These are phyloP conservation scores for Fusarium dimerum DNA, from an alignment of 2,329 filamentous ascomycete genomes.

Conservation along the genomic window DNA sequence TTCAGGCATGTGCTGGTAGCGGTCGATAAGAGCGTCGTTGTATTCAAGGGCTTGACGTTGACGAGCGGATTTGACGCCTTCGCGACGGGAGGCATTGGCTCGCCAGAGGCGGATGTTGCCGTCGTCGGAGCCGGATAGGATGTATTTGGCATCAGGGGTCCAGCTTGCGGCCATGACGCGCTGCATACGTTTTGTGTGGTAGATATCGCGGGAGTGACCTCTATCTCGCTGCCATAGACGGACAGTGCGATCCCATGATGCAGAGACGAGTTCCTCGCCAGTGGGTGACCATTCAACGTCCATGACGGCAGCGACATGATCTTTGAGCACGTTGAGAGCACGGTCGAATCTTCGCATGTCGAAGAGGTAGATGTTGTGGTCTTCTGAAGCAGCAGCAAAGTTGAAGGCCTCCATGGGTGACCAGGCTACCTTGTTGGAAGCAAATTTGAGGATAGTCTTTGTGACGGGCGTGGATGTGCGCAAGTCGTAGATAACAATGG, in stretches of 20 bases:
- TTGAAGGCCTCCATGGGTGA: conserved; percentile 98
- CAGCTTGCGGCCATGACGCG: conserved; percentile 83
- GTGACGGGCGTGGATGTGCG: conserved; percentile 81
- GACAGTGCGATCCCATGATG: conserved; percentile 82
- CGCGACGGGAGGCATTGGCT: conserved; percentile 77
- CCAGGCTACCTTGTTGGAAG: conserved; percentile 84
- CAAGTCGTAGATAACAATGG: conserved; percentile 87
- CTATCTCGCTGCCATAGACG: conserved; percentile 79
- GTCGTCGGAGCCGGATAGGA: conserved; percentile 90
- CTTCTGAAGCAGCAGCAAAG: conserved; percentile 89
- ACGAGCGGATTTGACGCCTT: conserved; percentile 80
- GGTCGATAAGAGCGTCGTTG: conserved; percentile 77
- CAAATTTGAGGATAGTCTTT: conserved; percentile 78
- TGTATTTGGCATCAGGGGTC: conserved; percentile 86
- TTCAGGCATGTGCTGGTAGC: conserved; percentile 96
- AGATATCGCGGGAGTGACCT: conserved; percentile 88
- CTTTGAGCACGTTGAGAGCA: conserved; percentile 85
- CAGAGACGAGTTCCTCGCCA: conserved; percentile 88
- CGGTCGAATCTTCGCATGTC: conserved; percentile 91
- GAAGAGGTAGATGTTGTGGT: conserved; percentile 86
- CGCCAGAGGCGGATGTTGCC: conserved; percentile 89
- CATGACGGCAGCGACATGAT: conserved; percentile 90
- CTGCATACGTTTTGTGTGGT: conserved; percentile 98
- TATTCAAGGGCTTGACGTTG: conserved; percentile 91
- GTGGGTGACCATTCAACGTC: conserved; percentile 95